Evolutionary conservation across 2,329 filamentous ascomycete species (phyloP).

Genomic region (Trichophyton mentagrophytes): DNA sequence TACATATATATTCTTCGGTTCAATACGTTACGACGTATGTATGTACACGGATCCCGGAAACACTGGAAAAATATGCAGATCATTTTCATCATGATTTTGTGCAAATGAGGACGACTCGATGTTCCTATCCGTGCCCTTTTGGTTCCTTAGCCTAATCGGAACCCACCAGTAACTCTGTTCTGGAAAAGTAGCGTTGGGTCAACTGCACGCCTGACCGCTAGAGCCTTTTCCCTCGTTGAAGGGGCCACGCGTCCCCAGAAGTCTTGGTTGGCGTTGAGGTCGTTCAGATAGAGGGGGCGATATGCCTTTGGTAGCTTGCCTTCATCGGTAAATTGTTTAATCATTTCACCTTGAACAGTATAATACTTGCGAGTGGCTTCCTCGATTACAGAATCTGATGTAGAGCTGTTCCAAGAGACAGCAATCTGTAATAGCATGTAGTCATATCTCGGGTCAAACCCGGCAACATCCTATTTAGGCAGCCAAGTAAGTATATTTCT

Average conservation of each 20-base stretch:
- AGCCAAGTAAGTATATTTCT: slow-evolving; percentile 4
- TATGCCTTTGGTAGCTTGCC: slow-evolving; percentile 30
- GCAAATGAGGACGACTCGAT: background rate
- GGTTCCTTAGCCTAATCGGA: slow-evolving; percentile 21
- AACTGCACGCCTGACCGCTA: slow-evolving; percentile 24
- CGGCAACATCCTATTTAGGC: slow-evolving; percentile 23
- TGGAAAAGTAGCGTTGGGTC: slow-evolving; percentile 32
- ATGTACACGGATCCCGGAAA: background rate
- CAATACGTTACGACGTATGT: background rate
- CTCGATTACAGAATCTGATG: slow-evolving; percentile 28
- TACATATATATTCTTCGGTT: background rate
- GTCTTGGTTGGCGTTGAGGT: slow-evolving; percentile 33
- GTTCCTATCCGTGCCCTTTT: too few relatives aligned
- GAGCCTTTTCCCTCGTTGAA: slow-evolving; percentile 18
- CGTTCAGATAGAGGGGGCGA: slow-evolving; percentile 37
- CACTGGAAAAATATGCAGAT: background rate
- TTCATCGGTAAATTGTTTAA: slow-evolving; percentile 23
- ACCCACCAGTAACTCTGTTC: slow-evolving; percentile 29
- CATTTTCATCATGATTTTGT: background rate
- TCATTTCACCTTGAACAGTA: slow-evolving; percentile 23
- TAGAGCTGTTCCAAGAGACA: slow-evolving; percentile 28
- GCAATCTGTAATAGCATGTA: slow-evolving; percentile 37
- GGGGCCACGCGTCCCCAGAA: slow-evolving; percentile 31
- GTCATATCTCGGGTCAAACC: slow-evolving; percentile 29
- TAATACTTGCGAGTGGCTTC: slow-evolving; percentile 28